These are phyloP conservation scores for Mariannaea sp. DNA, from an alignment of 2,329 filamentous ascomycete species.

Conservation along the genomic window DNA sequence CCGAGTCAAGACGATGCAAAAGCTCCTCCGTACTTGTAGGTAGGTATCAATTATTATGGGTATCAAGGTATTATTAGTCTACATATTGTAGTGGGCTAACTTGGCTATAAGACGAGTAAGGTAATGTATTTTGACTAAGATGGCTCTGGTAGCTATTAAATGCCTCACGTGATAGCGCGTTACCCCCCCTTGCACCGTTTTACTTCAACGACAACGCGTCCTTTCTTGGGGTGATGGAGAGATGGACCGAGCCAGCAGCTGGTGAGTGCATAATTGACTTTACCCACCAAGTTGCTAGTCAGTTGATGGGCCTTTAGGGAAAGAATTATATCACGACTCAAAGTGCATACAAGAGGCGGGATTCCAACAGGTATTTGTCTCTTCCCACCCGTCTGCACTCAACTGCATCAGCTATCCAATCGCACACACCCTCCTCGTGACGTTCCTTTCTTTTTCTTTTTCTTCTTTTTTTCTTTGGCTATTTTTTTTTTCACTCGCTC, in stretches of 20 bases:
- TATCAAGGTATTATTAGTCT: too few relatives aligned
- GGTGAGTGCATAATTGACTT: too few relatives aligned
- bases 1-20: too few relatives aligned
- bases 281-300: too few relatives aligned
- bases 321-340: neutral
- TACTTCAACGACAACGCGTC: conserved; percentile 5
- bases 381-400: too few relatives aligned
- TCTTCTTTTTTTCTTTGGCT: neutral
- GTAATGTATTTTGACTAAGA: too few relatives aligned
- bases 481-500: too few relatives aligned
- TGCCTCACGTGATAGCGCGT: conserved; percentile 18
- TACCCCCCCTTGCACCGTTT: neutral
- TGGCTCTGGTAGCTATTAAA: neutral
- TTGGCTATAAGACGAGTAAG: too few relatives aligned
- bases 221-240: neutral
- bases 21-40: too few relatives aligned
- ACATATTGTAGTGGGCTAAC: too few relatives aligned
- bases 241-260: neutral
- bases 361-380: neutral
- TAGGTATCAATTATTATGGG: too few relatives aligned
- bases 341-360: neutral
- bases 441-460: neutral
- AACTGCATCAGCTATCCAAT: neutral
- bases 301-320: neutral
- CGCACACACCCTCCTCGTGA: neutral